phyloP scores from a whole-genome alignment of 2,329 filamentous ascomycete genomes.

The Ramularia collo-cygni region DNA sequence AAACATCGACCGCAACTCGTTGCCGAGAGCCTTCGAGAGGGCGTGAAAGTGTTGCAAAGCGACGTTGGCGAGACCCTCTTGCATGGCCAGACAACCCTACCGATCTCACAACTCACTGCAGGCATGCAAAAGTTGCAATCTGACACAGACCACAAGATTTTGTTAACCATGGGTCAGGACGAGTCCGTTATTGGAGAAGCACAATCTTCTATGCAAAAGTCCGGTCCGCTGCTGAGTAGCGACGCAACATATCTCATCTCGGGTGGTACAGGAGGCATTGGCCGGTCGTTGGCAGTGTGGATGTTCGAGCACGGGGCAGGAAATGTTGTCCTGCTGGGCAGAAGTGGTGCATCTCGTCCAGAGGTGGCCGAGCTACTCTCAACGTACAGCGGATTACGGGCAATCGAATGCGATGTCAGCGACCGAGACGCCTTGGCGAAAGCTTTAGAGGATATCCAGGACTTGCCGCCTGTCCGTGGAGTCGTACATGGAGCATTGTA shows the following conservation, averaged over 20 bases:
- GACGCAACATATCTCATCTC: conserved; percentile 9
- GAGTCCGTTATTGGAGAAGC: conserved; percentile 1
- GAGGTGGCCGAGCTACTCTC: too few species aligned
- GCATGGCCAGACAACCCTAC: background rate
- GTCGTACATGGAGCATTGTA: background rate
- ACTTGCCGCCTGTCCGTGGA: background rate
- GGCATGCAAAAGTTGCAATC: conserved; percentile 5
- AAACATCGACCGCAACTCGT: too few species aligned
- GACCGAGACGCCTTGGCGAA: background rate
- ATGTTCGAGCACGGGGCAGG: conserved; percentile 8
- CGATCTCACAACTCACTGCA: conserved; percentile 1
- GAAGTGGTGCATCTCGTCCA: too few species aligned
- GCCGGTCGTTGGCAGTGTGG: conserved; percentile 6
- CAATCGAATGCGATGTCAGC: background rate
- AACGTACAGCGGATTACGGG: too few species aligned
- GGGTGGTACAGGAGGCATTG: conserved; percentile 11
- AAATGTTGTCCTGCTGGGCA: conserved; percentile 4
- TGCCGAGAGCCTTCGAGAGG: too few species aligned
- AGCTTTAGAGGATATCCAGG: background rate
- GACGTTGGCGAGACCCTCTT: too few species aligned
- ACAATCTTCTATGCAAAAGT: background rate
- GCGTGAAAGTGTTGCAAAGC: too few species aligned
- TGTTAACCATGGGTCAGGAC: conserved; percentile 1
- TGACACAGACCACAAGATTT: conserved; percentile 5
- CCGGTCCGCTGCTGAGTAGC: background rate